Conservation (phyloP, 2,329 filamentous ascomycete species). For the Penicillium sp. region DNA sequence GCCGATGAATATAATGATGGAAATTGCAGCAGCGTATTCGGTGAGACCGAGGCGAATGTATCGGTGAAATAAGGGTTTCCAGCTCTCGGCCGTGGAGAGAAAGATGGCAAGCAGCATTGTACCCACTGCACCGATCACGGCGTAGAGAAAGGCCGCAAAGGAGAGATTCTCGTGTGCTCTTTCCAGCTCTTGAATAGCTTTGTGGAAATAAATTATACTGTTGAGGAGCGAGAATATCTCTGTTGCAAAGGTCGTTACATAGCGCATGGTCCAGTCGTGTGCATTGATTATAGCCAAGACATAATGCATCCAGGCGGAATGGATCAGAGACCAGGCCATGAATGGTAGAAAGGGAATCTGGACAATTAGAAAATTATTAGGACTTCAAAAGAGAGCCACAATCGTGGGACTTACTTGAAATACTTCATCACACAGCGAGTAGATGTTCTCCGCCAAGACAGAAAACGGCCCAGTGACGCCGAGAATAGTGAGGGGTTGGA, state of each 20-base stretch:
- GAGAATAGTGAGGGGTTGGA: conserved; percentile 67
- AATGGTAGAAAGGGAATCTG: conserved; percentile 63
- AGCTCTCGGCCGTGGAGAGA: conserved; percentile 64
- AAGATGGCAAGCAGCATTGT: conserved; percentile 67
- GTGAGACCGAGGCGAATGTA: conserved; percentile 65
- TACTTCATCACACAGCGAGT: conserved; percentile 58
- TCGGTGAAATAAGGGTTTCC: conserved; percentile 65
- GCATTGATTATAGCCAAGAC: conserved; percentile 68
- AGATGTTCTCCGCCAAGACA: conserved; percentile 69
- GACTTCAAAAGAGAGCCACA: background rate
- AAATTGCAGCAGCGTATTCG: conserved; percentile 69
- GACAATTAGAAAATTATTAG: background rate
- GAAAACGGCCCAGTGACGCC: conserved; percentile 70
- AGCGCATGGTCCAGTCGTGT: conserved; percentile 72
- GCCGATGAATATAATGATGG: conserved; percentile 67
- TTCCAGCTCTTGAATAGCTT: conserved; percentile 67
- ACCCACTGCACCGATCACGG: conserved; percentile 66
- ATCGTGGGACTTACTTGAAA: conserved; percentile 53
- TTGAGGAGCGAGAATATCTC: conserved; percentile 71
- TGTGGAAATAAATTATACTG: conserved; percentile 71
- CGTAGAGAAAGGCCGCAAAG: conserved; percentile 67
- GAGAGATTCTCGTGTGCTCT: conserved; percentile 61
- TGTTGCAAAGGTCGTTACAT: conserved; percentile 69
- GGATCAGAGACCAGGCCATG: conserved; percentile 70
- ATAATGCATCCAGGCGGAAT: conserved; percentile 68